Conservation (phyloP, 495 filamentous ascomycete species). For the Penicillium simplicissimum region DNA sequence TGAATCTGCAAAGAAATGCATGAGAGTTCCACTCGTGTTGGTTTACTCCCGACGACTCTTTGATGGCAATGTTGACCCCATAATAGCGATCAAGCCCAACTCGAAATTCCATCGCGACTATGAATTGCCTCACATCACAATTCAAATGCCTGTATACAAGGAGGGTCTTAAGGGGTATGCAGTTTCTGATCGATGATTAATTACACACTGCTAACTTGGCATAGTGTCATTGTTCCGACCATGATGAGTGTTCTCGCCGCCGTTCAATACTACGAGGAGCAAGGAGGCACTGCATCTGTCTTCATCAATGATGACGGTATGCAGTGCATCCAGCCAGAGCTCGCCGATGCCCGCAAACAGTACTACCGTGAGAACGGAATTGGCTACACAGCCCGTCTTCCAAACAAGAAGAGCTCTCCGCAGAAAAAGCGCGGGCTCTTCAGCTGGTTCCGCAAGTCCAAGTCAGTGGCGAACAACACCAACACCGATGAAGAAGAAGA, state of each 20-base stretch:
- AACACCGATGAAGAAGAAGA: conserved; percentile 1
- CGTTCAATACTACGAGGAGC: conserved; percentile 66
- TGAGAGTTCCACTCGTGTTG: conserved; percentile 37
- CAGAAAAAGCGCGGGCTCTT: not conserved
- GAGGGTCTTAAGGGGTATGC: conserved; percentile 56
- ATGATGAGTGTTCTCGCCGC: conserved; percentile 62
- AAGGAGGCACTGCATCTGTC: conserved; percentile 52
- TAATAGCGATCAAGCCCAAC: conserved; percentile 7
- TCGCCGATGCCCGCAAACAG: conserved; percentile 57
- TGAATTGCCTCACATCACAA: conserved; percentile 37
- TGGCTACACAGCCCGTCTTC: conserved; percentile 58
- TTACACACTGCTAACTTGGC: not conserved
- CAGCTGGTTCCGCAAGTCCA: conserved; percentile 49
- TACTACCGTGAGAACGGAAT: conserved; percentile 67
- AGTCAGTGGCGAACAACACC: conserved; percentile 17
- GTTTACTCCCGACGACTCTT: not conserved
- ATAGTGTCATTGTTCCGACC: conserved; percentile 60
- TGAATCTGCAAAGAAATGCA: conserved; percentile 46
- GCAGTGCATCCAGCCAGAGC: conserved; percentile 48
- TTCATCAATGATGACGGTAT: conserved; percentile 54
- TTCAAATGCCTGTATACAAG: conserved; percentile 77
- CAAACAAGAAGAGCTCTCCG: conserved; percentile 29
- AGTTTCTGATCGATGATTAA: not conserved
- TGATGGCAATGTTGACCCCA: not conserved
- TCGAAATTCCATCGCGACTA: conserved; percentile 15